Base-by-base conservation (phyloP, 331 rosid genomes). In the Ulmus americana region DNA sequence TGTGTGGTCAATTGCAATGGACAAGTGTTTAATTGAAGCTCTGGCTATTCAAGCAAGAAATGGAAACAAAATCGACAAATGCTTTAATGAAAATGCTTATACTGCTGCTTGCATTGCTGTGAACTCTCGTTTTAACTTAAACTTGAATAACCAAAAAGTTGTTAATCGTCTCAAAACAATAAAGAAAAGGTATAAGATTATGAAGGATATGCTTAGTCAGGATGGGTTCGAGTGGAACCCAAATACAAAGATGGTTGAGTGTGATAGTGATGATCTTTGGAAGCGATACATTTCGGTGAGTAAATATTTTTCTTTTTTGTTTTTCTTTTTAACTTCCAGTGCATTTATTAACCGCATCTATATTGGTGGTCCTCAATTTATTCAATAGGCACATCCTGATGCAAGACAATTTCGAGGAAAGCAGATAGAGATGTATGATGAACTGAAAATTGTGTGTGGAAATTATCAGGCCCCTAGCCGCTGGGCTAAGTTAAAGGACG, bases 1-100 rank as follows among this genome's bases (percentile, higher is more conserved):
- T 70, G 90, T 88, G 52, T 88, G 96, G 96, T 88, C 96, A 70
- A 68, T 67, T 72, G 86, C 85, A 63, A 88, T 88, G 90, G 96
- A 85, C 70, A 88, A 78, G 82, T 88, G 92, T 64, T 83, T 88
- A 28, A 85, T 81, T 64, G 88, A 85, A 80, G 70, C 88, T 64
- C 87, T 88, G 74, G 83, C 89, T 15, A 60, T 86, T 80, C 92
- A 88, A 72, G 96, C 92, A 45, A 85, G 64, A 74, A 72, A 69
- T 10, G 92, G 96, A 73, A 88, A 88, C 74, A 88, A 80, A 81
- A 78, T 88, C 38, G 92, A 85, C 51, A 88, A 84, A 80, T 85
- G 88, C 79, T 88, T 81, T 73, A 88, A 83, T 77, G 96, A 85
- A 74, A 81, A 83, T 74, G 96, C 96, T 18, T 88, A 85, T 73